Evolutionary conservation across 352 stramenopile genomes (phyloP), one percentile per base, ranked within the genome.

Genomic region (Globisporangium paroecandrum): DNA sequence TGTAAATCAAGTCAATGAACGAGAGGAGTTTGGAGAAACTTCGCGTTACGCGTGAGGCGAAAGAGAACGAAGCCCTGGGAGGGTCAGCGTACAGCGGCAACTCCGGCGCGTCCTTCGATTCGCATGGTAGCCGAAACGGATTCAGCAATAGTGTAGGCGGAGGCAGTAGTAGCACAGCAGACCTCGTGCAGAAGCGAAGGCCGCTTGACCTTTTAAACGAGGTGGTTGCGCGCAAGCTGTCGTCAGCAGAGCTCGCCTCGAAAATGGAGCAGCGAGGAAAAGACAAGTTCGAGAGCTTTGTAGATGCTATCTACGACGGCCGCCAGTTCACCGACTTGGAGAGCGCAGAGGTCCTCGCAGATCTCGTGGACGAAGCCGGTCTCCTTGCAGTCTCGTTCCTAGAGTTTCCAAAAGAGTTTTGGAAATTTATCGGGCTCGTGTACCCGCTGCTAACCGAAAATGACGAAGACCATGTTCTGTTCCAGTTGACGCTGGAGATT

Each of bases 1-100:
- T 97, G 25, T 82, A 97, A 69, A 96, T 97, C 65, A 96, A 96
- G 69, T 85, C 93, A 24, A 88, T 96, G 56, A 93, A 91, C 69
- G 80, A 91, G 29, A 85, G 89, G 66, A 91, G 88, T 15, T 72
- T 97, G 9, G 89, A 94, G 58, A 93, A 95, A 63, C 75, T 97
- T 36, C 84, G 89, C 1, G 76, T 82, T 29, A 93, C 78, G 36
- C 79, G 83, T 36, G 88, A 95, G 66, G 81, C 82, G 8, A 88
- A 89, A 59, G 80, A 88, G 51, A 83, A 63, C 54, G 81, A 84
- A 32, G 58, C 61, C 6, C 49, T 82, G 15, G 73, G 66, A 8
- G 72, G 72, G 10, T 59, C 61, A 46, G 62, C 66, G 32, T 75
- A 74, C 22, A 57, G 75, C 36, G 53, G 60, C 22, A 63, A 51